Evolutionary conservation across 106 monocot species (phyloP).

Genomic region (Cymbidium sinense): DNA sequence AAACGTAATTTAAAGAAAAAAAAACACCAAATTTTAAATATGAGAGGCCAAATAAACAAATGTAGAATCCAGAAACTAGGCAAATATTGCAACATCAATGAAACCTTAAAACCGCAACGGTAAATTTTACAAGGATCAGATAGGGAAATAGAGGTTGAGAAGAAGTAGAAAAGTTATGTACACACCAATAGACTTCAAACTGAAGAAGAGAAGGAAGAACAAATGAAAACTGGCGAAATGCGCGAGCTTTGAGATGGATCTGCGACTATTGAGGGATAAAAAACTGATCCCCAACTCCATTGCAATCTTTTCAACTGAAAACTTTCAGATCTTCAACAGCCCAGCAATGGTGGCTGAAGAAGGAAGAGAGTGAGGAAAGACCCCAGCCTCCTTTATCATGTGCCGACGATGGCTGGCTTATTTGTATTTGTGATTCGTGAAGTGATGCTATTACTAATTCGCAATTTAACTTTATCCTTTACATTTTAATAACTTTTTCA

Average conservation of each 20-base stretch:
- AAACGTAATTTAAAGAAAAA: not conserved
- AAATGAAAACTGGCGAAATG: not conserved
- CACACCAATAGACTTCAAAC: not conserved
- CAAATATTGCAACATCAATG: not conserved
- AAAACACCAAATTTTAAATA: not conserved
- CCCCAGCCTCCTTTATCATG: not conserved
- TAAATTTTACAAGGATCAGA: not conserved
- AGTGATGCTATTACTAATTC: not conserved
- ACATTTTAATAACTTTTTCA: too few species aligned
- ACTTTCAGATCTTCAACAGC: slow-evolving; percentile 3
- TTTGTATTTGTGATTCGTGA: not conserved
- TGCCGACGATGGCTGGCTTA: not conserved
- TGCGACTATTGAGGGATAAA: not conserved
- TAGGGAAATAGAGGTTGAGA: not conserved
- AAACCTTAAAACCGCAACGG: not conserved
- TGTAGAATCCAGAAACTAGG: not conserved
- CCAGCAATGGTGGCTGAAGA: not conserved
- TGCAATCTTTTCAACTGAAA: not conserved
- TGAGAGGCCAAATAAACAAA: not conserved
- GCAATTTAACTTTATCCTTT: too few species aligned
- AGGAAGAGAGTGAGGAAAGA: too few species aligned
- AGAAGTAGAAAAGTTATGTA: not conserved
- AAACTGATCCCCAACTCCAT: slow-evolving; percentile 3
- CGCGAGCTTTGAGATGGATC: slow-evolving; percentile 8
- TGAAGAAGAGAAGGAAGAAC: slow-evolving; percentile 2